phyloP scores from a whole-genome alignment of 257 asterid species.

The Forsythia suspensa region DNA sequence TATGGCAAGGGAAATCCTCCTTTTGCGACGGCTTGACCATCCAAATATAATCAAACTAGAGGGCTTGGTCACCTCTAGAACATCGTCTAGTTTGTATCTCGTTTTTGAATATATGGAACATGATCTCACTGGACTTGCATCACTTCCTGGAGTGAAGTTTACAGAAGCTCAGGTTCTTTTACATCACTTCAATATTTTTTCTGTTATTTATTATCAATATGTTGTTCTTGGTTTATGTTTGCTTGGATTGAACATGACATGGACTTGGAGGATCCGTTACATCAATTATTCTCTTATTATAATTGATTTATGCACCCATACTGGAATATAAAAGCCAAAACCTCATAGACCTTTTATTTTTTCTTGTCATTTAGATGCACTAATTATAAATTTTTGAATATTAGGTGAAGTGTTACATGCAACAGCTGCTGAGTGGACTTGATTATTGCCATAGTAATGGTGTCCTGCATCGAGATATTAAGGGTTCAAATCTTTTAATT shows the following conservation, averaged over 20 bases:
- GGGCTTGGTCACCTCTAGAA: constrained; percentile 76
- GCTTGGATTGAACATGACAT: not conserved
- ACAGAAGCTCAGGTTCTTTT: constrained; percentile 76
- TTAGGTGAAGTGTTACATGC: constrained; percentile 89
- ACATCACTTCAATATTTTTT: constrained; percentile 5
- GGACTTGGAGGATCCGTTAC: constrained; percentile 3
- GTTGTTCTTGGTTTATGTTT: constrained; percentile 10
- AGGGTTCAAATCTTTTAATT: constrained; percentile 83
- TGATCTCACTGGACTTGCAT: constrained; percentile 86
- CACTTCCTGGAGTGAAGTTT: constrained; percentile 76
- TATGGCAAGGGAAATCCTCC: constrained; percentile 94
- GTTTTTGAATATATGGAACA: constrained; percentile 97
- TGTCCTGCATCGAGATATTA: constrained; percentile 83
- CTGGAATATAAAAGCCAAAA: not conserved
- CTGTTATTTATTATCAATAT: not conserved
- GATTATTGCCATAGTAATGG: constrained; percentile 78
- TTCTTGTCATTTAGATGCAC: not conserved
- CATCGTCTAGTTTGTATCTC: constrained; percentile 75
- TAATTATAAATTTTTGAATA: constrained; percentile 2
- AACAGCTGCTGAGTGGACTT: constrained; percentile 85
- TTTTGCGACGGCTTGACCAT: constrained; percentile 84
- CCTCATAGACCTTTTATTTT: constrained; percentile 3
- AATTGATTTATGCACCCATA: not conserved
- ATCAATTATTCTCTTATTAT: not conserved
- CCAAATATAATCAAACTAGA: constrained; percentile 83